These are phyloP conservation scores for Chaetothyriales sp. DNA, from an alignment of 2,329 filamentous ascomycete species.

Conservation along the genomic window DNA sequence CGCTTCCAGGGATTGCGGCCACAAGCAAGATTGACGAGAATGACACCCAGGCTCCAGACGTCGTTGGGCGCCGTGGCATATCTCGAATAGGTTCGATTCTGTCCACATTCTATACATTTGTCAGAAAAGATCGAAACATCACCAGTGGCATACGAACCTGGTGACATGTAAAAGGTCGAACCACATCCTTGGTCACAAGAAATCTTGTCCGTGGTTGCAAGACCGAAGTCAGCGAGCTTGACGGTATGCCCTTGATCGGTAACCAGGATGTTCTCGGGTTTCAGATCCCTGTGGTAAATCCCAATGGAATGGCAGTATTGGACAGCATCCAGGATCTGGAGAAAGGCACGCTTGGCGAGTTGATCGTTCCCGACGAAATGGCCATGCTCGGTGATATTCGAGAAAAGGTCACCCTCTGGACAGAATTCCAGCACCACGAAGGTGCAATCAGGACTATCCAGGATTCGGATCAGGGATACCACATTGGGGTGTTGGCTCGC, in stretches of 20 bases:
- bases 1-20: conserved; percentile 98
- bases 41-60: conserved; percentile 95
- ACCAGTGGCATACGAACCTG: conserved; percentile 54
- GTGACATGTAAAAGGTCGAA: conserved; percentile 98
- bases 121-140: conserved; percentile 15
- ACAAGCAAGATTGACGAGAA: conserved; percentile 92
- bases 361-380: conserved; percentile 88
- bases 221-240: conserved; percentile 93
- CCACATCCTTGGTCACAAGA: conserved; percentile 96
- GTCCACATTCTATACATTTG: conserved; percentile 64
- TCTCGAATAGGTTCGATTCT: conserved; percentile 54
- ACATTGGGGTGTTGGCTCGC: conserved; percentile 86
- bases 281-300: conserved; percentile 94
- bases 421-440: conserved; percentile 96
- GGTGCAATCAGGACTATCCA: conserved; percentile 82
- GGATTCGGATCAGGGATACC: conserved; percentile 83
- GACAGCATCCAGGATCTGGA: conserved; percentile 93
- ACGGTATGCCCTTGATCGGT: conserved; percentile 77
- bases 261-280: conserved; percentile 95
- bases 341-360: conserved; percentile 72
- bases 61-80: conserved; percentile 93
- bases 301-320: conserved; percentile 85
- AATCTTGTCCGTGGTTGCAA: conserved; percentile 69
- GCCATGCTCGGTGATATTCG: conserved; percentile 90
- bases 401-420: conserved; percentile 90